Conservation (phyloP, 768 basidiomycete genomes). For the Rhodotorula kratochvilovae region DNA sequence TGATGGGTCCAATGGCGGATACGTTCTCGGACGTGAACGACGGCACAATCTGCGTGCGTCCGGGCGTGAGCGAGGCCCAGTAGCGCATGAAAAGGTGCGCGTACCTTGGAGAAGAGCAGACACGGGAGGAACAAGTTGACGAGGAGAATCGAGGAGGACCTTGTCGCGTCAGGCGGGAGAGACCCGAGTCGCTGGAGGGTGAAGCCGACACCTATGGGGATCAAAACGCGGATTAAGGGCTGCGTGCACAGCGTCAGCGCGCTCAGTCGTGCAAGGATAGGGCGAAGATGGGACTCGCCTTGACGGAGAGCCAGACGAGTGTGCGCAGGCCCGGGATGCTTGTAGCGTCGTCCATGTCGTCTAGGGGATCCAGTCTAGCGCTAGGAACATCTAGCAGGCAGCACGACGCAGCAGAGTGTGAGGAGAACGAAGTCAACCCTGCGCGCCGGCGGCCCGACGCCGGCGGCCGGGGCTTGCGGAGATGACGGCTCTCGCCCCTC, state of each 20-base stretch:
- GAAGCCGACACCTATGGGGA: constrained; percentile 21
- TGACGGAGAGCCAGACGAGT: constrained; percentile 16
- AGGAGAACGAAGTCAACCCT: not conserved
- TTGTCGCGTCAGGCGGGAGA: constrained; percentile 4
- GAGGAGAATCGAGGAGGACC: not conserved
- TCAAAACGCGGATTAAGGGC: constrained; percentile 21
- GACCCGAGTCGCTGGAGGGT: constrained; percentile 2
- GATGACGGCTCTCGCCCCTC: not conserved
- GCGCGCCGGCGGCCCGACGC: not conserved
- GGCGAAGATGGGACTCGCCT: constrained; percentile 1
- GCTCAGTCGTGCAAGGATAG: no score
- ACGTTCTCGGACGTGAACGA: constrained; percentile 19
- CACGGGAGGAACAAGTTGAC: constrained; percentile 22
- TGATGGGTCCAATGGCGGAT: not conserved
- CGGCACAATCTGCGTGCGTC: constrained; percentile 19
- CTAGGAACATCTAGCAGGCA: not conserved
- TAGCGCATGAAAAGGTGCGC: not conserved
- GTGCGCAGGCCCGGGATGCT: not conserved
- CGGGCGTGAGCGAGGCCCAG: not conserved
- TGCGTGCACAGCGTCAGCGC: not conserved
- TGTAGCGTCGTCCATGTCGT: not conserved
- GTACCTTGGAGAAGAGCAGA: constrained; percentile 31
- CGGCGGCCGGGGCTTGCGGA: no score
- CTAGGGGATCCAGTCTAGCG: not conserved
- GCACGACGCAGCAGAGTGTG: not conserved